phyloP scores from a whole-genome alignment of 1,284 basidiomycete species.

The Vanrija pseudolonga region DNA sequence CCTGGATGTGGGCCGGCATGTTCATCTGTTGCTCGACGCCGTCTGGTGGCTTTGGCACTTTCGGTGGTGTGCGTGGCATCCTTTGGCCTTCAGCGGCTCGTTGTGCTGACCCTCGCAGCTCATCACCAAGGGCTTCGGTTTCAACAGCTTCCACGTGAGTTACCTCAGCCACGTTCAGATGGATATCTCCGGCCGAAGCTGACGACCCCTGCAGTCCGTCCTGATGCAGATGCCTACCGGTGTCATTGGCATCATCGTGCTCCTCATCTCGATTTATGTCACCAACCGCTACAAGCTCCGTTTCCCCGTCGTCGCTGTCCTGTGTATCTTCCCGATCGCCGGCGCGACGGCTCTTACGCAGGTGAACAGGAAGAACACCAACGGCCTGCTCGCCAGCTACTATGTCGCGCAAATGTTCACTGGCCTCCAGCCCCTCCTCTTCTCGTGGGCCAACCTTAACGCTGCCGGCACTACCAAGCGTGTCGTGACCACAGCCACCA shows the following conservation, averaged over 20 bases:
- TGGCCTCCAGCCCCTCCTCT: constrained; percentile 36
- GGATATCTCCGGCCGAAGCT: no score
- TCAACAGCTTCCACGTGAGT: constrained; percentile 40
- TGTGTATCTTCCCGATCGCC: constrained; percentile 37
- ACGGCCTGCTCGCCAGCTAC: constrained; percentile 36
- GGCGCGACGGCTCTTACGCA: constrained; percentile 38
- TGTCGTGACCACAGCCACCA: constrained; percentile 36
- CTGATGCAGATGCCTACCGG: constrained; percentile 53
- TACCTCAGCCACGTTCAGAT: no score
- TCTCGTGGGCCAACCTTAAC: constrained; percentile 42
- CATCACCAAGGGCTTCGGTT: constrained; percentile 32
- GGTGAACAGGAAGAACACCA: constrained; percentile 23
- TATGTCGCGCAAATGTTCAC: constrained; percentile 39
- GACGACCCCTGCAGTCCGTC: constrained; percentile 17
- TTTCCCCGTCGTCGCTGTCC: constrained; percentile 54
- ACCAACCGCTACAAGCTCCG: constrained; percentile 55
- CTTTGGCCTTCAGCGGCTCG: no score
- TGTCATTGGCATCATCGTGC: constrained; percentile 53
- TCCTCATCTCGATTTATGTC: constrained; percentile 50
- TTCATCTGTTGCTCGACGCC: constrained; percentile 35
- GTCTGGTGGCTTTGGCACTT: constrained; percentile 46
- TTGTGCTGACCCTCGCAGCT: not conserved
- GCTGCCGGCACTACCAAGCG: constrained; percentile 44
- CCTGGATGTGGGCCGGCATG: constrained; percentile 29
- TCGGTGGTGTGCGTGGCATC: constrained; percentile 36